Evolutionary conservation across 2,329 filamentous ascomycete species (phyloP).

Genomic region (Clarireedia paspali): DNA sequence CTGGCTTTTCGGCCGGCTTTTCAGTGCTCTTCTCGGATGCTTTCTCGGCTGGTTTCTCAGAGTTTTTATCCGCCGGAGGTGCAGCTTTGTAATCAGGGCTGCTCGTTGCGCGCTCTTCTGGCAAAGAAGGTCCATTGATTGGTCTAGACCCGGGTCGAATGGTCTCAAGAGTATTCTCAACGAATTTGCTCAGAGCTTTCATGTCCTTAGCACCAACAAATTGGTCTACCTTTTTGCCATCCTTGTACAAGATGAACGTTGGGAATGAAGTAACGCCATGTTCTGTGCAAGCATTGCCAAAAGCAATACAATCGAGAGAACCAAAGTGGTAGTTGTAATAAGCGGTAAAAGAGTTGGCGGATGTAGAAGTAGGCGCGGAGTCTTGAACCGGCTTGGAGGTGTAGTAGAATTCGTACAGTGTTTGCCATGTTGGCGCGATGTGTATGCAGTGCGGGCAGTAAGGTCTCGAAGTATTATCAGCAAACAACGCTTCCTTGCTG

Average conservation of each 20-base stretch:
- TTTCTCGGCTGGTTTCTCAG: slow-evolving; percentile 20
- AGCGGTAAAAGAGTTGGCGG: slow-evolving; percentile 55
- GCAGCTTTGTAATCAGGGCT: slow-evolving; percentile 20
- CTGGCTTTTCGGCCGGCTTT: slow-evolving; percentile 23
- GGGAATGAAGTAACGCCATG: slow-evolving; percentile 66
- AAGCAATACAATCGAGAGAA: slow-evolving; percentile 76
- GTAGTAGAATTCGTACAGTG: slow-evolving; percentile 81
- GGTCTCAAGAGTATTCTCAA: slow-evolving; percentile 71
- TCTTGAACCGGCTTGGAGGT: slow-evolving; percentile 63
- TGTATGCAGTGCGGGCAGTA: slow-evolving; percentile 27
- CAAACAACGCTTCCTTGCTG: not conserved
- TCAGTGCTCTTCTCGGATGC: slow-evolving; percentile 19
- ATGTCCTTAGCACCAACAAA: slow-evolving; percentile 63
- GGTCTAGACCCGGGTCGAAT: slow-evolving; percentile 77
- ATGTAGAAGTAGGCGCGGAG: slow-evolving; percentile 34
- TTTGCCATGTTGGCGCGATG: slow-evolving; percentile 82
- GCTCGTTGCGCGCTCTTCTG: slow-evolving; percentile 56
- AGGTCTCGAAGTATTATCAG: slow-evolving; percentile 17
- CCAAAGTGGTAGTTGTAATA: slow-evolving; percentile 90
- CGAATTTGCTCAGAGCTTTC: slow-evolving; percentile 54
- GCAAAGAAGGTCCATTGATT: slow-evolving; percentile 46
- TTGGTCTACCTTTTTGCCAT: slow-evolving; percentile 60
- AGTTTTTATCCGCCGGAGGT: not conserved
- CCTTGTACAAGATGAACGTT: slow-evolving; percentile 70
- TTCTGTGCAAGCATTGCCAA: slow-evolving; percentile 66